Evolutionary conservation across 75 land plant genomes (phyloP).

Genomic region (Pinus albicaulis): DNA sequence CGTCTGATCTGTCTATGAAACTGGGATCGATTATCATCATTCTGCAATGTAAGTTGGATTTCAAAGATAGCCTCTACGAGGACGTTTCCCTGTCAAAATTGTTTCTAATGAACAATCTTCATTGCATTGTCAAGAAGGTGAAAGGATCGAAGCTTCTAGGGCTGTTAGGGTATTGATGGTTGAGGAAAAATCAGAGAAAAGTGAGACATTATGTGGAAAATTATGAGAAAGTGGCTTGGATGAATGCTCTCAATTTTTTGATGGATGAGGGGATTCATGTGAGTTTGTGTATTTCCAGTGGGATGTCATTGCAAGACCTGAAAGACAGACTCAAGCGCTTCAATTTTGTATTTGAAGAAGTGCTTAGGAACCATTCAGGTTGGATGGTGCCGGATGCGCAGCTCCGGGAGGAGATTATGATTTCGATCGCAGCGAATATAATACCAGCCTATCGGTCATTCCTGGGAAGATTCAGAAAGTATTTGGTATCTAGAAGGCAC

Average conservation of each 20-base stretch:
- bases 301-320: conserved; percentile 25
- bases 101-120: conserved; percentile 72
- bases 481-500: conserved; percentile 38
- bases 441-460: conserved; percentile 75
- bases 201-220: conserved; percentile 37
- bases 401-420: conserved; percentile 63
- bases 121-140: conserved; percentile 71
- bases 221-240: conserved; percentile 70
- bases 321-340: conserved; percentile 71
- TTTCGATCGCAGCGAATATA: conserved; percentile 61
- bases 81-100: conserved; percentile 43
- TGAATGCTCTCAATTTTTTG: conserved; percentile 35
- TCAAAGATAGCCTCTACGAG: conserved; percentile 52
- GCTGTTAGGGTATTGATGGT: conserved; percentile 57
- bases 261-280: conserved; percentile 43
- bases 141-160: conserved; percentile 43
- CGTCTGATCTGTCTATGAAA: conserved; percentile 22
- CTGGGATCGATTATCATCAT: conserved; percentile 23
- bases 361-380: conserved; percentile 57
- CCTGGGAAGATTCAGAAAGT: conserved; percentile 29
- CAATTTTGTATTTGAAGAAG: conserved; percentile 66
- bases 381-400: conserved; percentile 64
- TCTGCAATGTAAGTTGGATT: conserved; percentile 46
- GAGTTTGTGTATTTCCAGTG: conserved; percentile 24
- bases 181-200: conserved; percentile 30